Percentiles rank a stretch among this genome's conserved stretches.
Conservation (phyloP, 2,329 filamentous ascomycete species). For the Penicillium freii region DNA sequence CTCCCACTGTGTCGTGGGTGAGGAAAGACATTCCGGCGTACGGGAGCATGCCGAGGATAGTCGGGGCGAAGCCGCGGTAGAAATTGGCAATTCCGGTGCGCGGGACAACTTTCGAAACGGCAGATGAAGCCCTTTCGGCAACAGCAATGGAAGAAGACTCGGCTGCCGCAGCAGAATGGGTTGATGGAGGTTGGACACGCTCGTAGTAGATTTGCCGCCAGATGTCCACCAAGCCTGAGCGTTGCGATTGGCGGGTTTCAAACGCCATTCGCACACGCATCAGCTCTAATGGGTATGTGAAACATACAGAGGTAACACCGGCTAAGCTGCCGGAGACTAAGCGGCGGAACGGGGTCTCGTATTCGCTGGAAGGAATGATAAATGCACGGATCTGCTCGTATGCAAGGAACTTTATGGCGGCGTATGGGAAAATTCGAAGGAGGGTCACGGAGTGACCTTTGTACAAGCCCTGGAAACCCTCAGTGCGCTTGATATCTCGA, state of each 20-base stretch:
- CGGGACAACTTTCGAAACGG: constrained; percentile 56
- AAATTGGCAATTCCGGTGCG: constrained; percentile 78
- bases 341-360: constrained; percentile 78
- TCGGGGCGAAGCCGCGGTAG: constrained; percentile 89
- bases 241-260: constrained; percentile 75
- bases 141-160: constrained; percentile 43
- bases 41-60: constrained; percentile 89
- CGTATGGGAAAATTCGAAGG: constrained; percentile 93
- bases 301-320: constrained; percentile 88
- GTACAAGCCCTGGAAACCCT: constrained; percentile 76
- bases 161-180: constrained; percentile 13
- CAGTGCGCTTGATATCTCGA: constrained; percentile 72
- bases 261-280: constrained; percentile 90
- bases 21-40: constrained; percentile 96
- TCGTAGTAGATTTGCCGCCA: constrained; percentile 86
- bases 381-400: constrained; percentile 90
- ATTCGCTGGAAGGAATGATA: constrained; percentile 66
- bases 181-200: constrained; percentile 47
- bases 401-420: constrained; percentile 94
- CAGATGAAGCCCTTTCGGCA: constrained; percentile 33
- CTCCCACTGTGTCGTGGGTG: constrained; percentile 86
- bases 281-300: constrained; percentile 92
- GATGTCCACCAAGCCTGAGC: constrained; percentile 70
- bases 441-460: constrained; percentile 93
- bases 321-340: constrained; percentile 47